Conservation (phyloP, 2,329 filamentous ascomycete genomes). For the Pestalotiopsis sp. region DNA sequence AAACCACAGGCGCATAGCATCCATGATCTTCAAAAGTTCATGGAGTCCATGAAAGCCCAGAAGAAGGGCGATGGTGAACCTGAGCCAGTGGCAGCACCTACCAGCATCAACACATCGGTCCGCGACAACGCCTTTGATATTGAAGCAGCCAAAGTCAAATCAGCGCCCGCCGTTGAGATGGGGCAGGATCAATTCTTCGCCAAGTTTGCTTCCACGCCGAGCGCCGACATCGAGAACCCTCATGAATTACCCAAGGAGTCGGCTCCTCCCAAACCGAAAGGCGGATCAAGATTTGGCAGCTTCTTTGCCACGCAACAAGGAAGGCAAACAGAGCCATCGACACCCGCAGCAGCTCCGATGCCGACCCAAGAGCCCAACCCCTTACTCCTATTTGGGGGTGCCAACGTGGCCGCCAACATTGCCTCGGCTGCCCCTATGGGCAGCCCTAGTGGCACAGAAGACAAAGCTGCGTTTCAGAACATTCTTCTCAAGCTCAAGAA, state of each 20-base stretch:
- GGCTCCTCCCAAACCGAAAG: constrained; percentile 54
- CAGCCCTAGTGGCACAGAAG: constrained; percentile 52
- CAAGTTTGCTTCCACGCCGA: constrained; percentile 47
- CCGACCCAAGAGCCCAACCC: constrained; percentile 29
- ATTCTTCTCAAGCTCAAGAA: constrained; percentile 80
- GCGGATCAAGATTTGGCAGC: constrained; percentile 78
- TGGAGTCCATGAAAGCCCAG: constrained; percentile 83
- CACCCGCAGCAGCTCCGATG: constrained; percentile 34
- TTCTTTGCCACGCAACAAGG: constrained; percentile 70
- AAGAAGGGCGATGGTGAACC: constrained; percentile 41
- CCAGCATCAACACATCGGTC: constrained; percentile 34
- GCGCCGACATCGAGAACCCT: constrained; percentile 53
- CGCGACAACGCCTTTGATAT: constrained; percentile 42
- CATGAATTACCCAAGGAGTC: constrained; percentile 49
- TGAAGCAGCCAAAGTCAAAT: constrained; percentile 56
- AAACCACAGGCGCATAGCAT: constrained; percentile 75
- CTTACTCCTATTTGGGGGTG: constrained; percentile 28
- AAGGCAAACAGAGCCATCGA: constrained; percentile 51
- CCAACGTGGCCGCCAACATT: constrained; percentile 20
- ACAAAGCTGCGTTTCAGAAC: constrained; percentile 84
- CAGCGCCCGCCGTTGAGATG: constrained; percentile 65
- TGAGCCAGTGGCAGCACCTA: constrained; percentile 37
- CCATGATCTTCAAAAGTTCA: constrained; percentile 93
- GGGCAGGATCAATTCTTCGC: constrained; percentile 80
- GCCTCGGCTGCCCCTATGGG: constrained; percentile 9